Conservation (phyloP, 768 basidiomycete species). For the Pleurotus platypus region DNA sequence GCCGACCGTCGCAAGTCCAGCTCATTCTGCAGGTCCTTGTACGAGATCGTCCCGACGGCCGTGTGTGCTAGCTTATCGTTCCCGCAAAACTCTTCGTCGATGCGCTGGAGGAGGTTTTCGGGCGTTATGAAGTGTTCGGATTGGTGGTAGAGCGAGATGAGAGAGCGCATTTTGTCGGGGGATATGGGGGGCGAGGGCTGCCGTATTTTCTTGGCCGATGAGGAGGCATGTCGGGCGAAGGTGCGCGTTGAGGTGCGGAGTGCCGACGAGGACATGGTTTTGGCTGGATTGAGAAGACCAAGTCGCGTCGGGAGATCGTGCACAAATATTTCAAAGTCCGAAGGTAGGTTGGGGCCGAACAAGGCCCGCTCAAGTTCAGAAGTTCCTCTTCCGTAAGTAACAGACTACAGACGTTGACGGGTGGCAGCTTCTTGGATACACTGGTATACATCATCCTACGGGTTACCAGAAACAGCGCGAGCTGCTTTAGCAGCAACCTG, state of each 20-base stretch:
- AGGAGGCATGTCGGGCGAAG: constrained; percentile 9
- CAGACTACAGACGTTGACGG: too few species aligned
- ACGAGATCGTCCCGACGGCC: constrained; percentile 11
- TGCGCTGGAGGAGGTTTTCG: constrained; percentile 60
- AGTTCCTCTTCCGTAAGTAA: too few species aligned
- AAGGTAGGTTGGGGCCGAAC: too few species aligned
- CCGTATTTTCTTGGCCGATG: constrained; percentile 14
- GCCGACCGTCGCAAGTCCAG: constrained; percentile 22
- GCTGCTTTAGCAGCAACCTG: too few species aligned
- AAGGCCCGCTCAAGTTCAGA: too few species aligned
- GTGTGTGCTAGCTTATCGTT: background rate
- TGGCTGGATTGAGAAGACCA: background rate
- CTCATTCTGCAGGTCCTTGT: constrained; percentile 12
- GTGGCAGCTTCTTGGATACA: too few species aligned
- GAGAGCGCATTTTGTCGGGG: constrained; percentile 61
- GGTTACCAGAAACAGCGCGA: too few species aligned
- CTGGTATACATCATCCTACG: too few species aligned
- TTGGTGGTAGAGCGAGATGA: constrained; percentile 78
- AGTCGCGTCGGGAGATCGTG: too few species aligned
- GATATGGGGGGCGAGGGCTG: constrained; percentile 35
- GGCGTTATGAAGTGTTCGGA: constrained; percentile 65
- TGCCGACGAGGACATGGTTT: background rate
- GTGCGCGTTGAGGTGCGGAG: background rate
- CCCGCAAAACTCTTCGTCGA: constrained; percentile 59
- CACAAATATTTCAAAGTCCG: too few species aligned